These are phyloP conservation scores for Macroventuria anomochaeta DNA, from an alignment of 2,329 filamentous ascomycete genomes.

Conservation along the genomic window DNA sequence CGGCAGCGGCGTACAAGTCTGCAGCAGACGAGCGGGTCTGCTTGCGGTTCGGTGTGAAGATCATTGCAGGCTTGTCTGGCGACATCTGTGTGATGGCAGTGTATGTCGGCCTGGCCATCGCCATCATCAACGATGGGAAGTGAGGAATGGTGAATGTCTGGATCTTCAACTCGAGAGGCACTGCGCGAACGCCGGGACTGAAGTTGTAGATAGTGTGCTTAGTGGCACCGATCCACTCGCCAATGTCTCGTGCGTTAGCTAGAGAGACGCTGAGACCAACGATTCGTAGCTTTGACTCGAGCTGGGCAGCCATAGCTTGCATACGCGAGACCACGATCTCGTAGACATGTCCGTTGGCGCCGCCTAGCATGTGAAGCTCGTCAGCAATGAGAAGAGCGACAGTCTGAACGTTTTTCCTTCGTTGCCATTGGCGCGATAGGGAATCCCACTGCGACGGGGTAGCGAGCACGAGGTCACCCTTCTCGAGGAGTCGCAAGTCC, in stretches of 20 bases:
- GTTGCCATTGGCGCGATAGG: conserved; percentile 93
- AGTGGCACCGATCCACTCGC: conserved; percentile 96
- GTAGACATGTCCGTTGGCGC: conserved; percentile 85
- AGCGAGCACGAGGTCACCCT: conserved; percentile 86
- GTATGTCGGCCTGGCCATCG: conserved; percentile 96
- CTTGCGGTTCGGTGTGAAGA: conserved; percentile 93
- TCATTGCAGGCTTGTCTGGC: conserved; percentile 83
- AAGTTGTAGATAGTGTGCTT: conserved; percentile 99
- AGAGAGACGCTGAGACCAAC: conserved; percentile 90
- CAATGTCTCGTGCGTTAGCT: conserved; percentile 90
- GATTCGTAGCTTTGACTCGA: conserved; percentile 83
- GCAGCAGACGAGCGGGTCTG: conserved; percentile 87
- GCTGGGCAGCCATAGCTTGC: conserved; percentile 92
- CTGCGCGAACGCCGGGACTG: conserved; percentile 85
- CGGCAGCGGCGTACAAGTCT: conserved; percentile 85
- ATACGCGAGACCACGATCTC: conserved; percentile 97
- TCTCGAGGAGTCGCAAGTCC: conserved; percentile 86
- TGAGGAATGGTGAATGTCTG: conserved; percentile 96
- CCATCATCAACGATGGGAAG: conserved; percentile 96
- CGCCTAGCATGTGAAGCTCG: conserved; percentile 91
- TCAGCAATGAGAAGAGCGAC: conserved; percentile 93
- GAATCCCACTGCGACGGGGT: conserved; percentile 97
- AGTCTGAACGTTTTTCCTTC: conserved; percentile 91
- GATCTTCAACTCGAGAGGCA: conserved; percentile 90
- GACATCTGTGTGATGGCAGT: conserved; percentile 87